A percentile compares a stretch with the other conserved stretches of the same genome.
These are phyloP conservation scores for Glycine soja DNA, from an alignment of 306 rosid genomes.

Conservation along the genomic window DNA sequence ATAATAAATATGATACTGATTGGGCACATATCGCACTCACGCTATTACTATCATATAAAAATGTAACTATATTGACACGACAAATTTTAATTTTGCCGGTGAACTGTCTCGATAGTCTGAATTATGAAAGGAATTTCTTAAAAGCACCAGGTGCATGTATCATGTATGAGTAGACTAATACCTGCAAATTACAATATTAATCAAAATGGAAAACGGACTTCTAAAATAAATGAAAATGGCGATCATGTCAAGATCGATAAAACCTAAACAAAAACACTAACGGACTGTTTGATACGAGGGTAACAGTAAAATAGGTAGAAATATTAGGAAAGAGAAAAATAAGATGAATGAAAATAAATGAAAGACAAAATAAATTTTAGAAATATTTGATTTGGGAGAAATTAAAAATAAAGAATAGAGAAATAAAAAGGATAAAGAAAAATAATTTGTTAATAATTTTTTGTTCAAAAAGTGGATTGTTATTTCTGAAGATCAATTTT, in stretches of 20 bases:
- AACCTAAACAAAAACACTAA: too few species aligned
- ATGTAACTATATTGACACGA: background rate
- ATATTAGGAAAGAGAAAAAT: too few species aligned
- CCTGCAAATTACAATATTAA: background rate
- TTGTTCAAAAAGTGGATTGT: too few species aligned
- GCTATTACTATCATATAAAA: background rate
- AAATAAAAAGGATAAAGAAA: too few species aligned
- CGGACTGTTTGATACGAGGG: too few species aligned
- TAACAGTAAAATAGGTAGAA: too few species aligned
- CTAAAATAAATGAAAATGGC: background rate
- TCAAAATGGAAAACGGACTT: background rate
- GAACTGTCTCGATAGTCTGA: background rate
- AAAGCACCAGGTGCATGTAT: background rate
- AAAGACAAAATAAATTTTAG: too few species aligned
- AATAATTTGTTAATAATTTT: too few species aligned
- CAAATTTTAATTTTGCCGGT: background rate
- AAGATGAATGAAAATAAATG: too few species aligned
- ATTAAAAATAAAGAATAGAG: too few species aligned
- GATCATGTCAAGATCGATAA: background rate
- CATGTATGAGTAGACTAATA: background rate
- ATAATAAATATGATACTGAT: conserved; percentile 13
- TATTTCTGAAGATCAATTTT: too few species aligned
- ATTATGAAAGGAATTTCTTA: background rate
- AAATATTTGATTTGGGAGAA: too few species aligned
- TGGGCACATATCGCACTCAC: background rate